Percentiles rank a stretch among this genome's conserved stretches.
Conservation (phyloP, 805 yeast genomes). For the Barnettozyma vustinii region DNA sequence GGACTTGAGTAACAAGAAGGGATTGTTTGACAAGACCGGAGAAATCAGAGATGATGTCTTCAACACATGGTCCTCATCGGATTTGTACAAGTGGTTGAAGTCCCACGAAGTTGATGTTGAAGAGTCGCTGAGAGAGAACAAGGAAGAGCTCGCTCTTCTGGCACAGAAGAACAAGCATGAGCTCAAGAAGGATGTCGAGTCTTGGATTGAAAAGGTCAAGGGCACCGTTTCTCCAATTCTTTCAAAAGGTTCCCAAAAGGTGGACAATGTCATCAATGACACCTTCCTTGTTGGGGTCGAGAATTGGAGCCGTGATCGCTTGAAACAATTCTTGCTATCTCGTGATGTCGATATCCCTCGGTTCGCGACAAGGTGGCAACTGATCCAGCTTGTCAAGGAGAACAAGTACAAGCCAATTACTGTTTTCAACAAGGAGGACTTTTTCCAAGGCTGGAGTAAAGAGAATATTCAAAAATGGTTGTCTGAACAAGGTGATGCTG, state of each 20-base stretch:
- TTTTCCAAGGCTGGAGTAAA: conserved; percentile 35
- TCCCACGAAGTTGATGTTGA: conserved; percentile 37
- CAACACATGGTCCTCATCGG: conserved; percentile 48
- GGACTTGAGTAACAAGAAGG: conserved; percentile 30
- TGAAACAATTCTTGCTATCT: conserved; percentile 35
- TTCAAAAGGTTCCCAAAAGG: conserved; percentile 28
- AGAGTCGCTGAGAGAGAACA: conserved; percentile 29
- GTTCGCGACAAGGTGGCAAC: conserved; percentile 35
- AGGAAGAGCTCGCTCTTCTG: conserved; percentile 30
- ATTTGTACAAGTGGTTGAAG: conserved; percentile 49
- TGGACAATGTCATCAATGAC: conserved; percentile 36
- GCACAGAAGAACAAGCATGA: conserved; percentile 32
- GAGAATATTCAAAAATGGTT: conserved; percentile 38
- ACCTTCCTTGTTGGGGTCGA: conserved; percentile 42
- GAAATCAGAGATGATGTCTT: conserved; percentile 39
- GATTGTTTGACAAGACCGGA: conserved; percentile 34
- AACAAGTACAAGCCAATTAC: conserved; percentile 33
- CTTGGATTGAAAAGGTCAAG: conserved; percentile 30
- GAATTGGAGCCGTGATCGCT: conserved; percentile 41
- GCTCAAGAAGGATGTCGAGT: conserved; percentile 34
- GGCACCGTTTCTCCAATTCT: conserved; percentile 31
- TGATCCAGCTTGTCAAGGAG: conserved; percentile 35
- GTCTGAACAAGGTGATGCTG: conserved; percentile 26
- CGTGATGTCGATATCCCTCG: conserved; percentile 36
- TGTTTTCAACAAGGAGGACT: conserved; percentile 25